Base-by-base conservation (phyloP, 1,284 basidiomycete species). In the Sporisorium scitamineum region DNA sequence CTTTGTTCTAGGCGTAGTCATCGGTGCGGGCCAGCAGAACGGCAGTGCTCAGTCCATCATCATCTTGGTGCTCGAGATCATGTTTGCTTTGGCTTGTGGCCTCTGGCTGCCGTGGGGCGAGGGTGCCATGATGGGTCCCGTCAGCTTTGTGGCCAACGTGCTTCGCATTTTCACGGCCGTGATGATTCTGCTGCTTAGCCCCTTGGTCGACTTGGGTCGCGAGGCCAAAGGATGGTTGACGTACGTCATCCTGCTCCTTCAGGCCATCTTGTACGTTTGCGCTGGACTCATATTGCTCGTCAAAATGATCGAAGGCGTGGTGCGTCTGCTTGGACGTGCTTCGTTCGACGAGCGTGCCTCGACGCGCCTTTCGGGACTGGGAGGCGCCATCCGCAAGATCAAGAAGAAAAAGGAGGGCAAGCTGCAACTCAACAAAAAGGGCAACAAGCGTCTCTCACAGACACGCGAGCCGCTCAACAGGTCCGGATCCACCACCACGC, bases 31-130 rank as follows among this genome's bases (percentile, higher is more conserved):
- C 3, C 95, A 97, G 87, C 88, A 88, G 74, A 94, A 91, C 78
- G 96, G 95, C 2, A 94, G 94, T 0, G 91, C 93, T 4, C 96
- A 98, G 85, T 92, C 94, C 1, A 91, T 97, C 79, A 89, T 97
- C 60, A 90, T 99, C 72, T 50, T 83, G 44, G 67, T 79, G 5
- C 57, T 81, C 34, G 81, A 97, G 44, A 65, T 82, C 44, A 29
- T 78, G 31, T 69, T 81, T 57, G 76, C 75, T 4, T 65, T 83
- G 13, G 81, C 77, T 0, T 75, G 66, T 50, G 76, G 74, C 42
- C 79, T 83, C 22, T 97, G 94, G 94, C 89, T 95, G 64, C 95
- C 95, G 18, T 98, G 95, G 95, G 94, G 93, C 44, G 92, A 93
- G 60, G 95, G 95, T 3, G 94, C 95, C 1, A 93, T 94, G 76